Evolutionary conservation across 2,329 filamentous ascomycete genomes (phyloP).

Genomic region (Claviceps africana): DNA sequence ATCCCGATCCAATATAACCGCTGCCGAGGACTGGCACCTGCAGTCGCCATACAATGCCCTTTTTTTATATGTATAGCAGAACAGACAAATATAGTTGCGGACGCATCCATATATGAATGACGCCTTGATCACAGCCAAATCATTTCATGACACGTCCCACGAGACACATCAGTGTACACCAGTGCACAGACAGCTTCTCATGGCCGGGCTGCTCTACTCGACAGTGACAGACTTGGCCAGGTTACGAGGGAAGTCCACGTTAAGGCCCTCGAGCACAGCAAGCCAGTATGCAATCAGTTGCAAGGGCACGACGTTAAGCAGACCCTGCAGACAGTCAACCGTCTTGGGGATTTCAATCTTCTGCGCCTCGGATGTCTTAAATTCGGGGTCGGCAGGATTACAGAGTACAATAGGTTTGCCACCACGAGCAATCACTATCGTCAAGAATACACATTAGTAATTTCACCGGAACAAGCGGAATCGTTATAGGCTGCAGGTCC

Average conservation of each 20-base stretch:
- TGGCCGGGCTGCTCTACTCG: constrained; percentile 49
- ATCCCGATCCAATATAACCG: constrained; percentile 4
- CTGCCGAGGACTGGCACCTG: background rate
- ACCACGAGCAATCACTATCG: constrained; percentile 81
- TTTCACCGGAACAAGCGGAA: background rate
- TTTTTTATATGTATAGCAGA: background rate
- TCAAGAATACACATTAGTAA: background rate
- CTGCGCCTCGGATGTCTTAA: constrained; percentile 74
- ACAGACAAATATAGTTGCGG: background rate
- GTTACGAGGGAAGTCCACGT: constrained; percentile 98
- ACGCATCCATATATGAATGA: background rate
- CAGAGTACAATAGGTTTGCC: constrained; percentile 98
- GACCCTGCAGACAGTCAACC: constrained; percentile 86
- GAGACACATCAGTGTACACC: constrained; percentile 1
- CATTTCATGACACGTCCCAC: constrained; percentile 4
- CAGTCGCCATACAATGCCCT: background rate
- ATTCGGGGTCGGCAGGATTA: constrained; percentile 81
- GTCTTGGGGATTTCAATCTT: constrained; percentile 97
- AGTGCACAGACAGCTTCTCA: background rate
- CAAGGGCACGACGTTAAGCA: constrained; percentile 93
- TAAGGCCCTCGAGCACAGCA: constrained; percentile 85
- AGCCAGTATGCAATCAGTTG: constrained; percentile 99
- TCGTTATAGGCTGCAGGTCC: no score
- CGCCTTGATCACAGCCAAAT: constrained; percentile 1
- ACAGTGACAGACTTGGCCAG: constrained; percentile 98